These are phyloP conservation scores for Dictyostelium intermedium DNA, from an alignment of 78 protist genomes.

Conservation along the genomic window DNA sequence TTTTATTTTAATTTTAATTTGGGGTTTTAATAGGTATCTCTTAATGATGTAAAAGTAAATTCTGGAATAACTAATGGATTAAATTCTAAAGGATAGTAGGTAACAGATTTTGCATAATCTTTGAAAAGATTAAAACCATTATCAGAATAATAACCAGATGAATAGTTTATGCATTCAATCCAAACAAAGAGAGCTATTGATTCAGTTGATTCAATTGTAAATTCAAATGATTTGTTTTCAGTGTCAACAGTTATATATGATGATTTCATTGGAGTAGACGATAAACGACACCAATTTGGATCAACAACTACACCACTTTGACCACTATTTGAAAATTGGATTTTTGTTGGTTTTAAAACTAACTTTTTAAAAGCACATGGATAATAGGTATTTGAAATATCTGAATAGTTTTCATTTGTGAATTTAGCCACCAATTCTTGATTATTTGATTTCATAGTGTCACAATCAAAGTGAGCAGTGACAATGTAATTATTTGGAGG, in stretches of 20 bases:
- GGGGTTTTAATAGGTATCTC: constrained; percentile 20
- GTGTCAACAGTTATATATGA: not conserved
- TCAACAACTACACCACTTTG: not conserved
- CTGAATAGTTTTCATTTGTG: not conserved
- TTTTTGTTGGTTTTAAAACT: constrained; percentile 14
- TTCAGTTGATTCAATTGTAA: not conserved
- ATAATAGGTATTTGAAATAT: constrained; percentile 33
- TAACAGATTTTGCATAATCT: not conserved
- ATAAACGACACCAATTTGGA: not conserved
- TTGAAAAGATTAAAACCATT: constrained; percentile 59
- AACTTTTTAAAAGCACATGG: constrained; percentile 34
- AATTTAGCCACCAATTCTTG: not conserved
- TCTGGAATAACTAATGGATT: not conserved
- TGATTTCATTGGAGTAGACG: not conserved
- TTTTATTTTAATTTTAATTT: not conserved
- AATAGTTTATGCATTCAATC: not conserved
- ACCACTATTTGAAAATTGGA: not conserved
- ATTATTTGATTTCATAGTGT: not conserved
- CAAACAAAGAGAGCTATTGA: constrained; percentile 64
- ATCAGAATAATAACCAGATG: constrained; percentile 48
- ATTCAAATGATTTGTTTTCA: not conserved
- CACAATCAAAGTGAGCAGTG: not conserved
- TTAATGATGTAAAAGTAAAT: not conserved
- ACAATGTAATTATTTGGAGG: not conserved
- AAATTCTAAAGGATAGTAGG: constrained; percentile 28